phyloP scores from a whole-genome alignment of 2,329 filamentous ascomycete species.

The Cercospora citrullina region DNA sequence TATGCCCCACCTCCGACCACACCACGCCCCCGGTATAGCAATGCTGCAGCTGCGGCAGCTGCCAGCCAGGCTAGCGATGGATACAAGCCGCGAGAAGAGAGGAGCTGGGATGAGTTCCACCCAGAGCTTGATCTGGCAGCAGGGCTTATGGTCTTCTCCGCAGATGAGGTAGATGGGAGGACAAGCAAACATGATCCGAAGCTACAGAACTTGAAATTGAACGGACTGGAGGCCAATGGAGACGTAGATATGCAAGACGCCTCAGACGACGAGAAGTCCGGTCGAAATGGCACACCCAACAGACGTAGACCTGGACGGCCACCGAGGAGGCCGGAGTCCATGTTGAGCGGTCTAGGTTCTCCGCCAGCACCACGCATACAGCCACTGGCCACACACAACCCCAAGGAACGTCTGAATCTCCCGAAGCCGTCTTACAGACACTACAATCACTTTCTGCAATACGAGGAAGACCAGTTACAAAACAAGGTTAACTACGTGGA shows the following conservation, averaged over 20 bases:
- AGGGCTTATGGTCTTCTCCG: conserved; percentile 73
- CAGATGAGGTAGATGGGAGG: conserved; percentile 81
- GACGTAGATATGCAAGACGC: conserved; percentile 34
- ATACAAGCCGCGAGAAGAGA: conserved; percentile 95
- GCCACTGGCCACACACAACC: conserved; percentile 77
- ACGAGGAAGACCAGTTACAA: conserved; percentile 81
- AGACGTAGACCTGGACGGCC: conserved; percentile 65
- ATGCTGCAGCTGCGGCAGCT: conserved; percentile 83
- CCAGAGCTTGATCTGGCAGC: conserved; percentile 88
- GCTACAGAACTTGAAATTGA: conserved; percentile 39
- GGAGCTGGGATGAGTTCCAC: conserved; percentile 97
- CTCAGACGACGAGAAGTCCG: conserved; percentile 1
- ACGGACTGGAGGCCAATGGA: conserved; percentile 29
- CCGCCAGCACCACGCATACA: conserved; percentile 65
- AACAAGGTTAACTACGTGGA: conserved; percentile 85
- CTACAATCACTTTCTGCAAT: conserved; percentile 75
- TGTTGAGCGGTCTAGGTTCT: conserved; percentile 60
- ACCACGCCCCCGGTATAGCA: conserved; percentile 71
- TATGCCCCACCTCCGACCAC: conserved; percentile 47
- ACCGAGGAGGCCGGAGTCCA: conserved; percentile 61
- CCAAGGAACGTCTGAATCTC: conserved; percentile 75
- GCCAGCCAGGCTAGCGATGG: conserved; percentile 89
- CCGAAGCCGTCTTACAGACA: conserved; percentile 73
- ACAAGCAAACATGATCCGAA: conserved; percentile 45
- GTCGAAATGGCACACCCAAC: conserved; percentile 24